A percentile compares a stretch with the other conserved stretches of the same genome.
Conservation (phyloP, 2,329 filamentous ascomycete species). For the Xylaria sp. region DNA sequence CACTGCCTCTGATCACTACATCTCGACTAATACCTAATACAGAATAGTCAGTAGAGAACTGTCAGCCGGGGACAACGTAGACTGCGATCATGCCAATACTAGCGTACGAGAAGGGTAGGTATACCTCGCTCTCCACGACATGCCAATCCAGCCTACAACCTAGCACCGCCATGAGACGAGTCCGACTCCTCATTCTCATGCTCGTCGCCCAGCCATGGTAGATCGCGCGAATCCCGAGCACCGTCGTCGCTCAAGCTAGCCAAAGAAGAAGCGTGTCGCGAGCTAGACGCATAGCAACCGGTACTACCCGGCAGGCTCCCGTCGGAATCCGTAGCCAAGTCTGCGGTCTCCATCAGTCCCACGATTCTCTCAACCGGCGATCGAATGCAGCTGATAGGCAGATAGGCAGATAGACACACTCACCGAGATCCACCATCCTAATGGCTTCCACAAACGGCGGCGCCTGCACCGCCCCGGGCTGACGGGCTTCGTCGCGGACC, state of each 20-base stretch:
- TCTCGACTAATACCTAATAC: not conserved
- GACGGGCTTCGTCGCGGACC: not conserved
- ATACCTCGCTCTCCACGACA: not conserved
- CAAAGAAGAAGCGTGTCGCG: constrained; percentile 14
- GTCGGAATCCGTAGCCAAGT: constrained; percentile 16
- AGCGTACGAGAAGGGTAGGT: not conserved
- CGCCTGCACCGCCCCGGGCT: not conserved
- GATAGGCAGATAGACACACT: no score
- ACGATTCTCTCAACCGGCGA: not conserved
- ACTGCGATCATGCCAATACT: not conserved
- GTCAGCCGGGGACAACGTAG: not conserved
- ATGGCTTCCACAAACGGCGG: not conserved
- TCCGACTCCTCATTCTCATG: constrained; percentile 12
- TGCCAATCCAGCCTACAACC: not conserved
- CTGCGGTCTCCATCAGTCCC: constrained; percentile 6
- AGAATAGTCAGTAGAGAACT: not conserved
- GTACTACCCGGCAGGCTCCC: not conserved
- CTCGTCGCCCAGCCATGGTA: constrained; percentile 4
- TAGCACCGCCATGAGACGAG: constrained; percentile 17
- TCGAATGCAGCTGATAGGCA: not conserved
- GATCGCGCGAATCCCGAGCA: not conserved
- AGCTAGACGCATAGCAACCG: constrained; percentile 3
- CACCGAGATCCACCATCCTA: constrained; percentile 24
- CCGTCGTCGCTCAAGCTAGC: constrained; percentile 18
- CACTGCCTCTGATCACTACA: not conserved